Conservation (phyloP, 208 protist genomes). For the Spongospora subterranea region DNA sequence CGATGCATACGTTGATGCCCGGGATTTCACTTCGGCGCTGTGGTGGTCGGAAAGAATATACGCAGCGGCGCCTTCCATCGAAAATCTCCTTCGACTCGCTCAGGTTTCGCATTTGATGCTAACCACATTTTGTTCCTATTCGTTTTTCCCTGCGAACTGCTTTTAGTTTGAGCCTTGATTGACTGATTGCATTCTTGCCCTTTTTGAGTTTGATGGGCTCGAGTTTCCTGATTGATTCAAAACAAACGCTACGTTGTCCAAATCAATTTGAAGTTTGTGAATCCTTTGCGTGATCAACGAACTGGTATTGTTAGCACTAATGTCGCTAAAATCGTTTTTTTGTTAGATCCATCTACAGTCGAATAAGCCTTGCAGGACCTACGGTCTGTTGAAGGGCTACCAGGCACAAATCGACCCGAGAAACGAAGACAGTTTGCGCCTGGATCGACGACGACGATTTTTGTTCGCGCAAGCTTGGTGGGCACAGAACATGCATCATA, state of each 20-base stretch:
- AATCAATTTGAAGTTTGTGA: no score
- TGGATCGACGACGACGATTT: neutral
- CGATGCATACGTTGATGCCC: slow-evolving; percentile 8
- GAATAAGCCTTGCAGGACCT: neutral
- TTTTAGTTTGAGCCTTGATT: neutral
- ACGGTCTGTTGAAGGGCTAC: neutral
- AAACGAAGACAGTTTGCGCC: neutral
- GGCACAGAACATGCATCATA: neutral
- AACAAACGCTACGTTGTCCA: no score
- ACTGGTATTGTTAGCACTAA: neutral
- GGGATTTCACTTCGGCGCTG: neutral
- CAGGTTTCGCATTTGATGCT: no score
- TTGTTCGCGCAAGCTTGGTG: neutral
- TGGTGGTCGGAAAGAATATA: slow-evolving; percentile 14
- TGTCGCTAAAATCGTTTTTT: neutral
- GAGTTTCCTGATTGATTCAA: no score
- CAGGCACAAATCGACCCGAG: neutral
- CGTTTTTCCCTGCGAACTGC: neutral
- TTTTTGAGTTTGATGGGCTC: no score
- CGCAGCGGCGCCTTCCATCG: neutral
- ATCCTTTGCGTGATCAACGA: no score
- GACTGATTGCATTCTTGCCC: no score
- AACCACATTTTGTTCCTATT: neutral
- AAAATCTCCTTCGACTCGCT: neutral
- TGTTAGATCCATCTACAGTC: neutral